phyloP scores from a whole-genome alignment of 2,329 filamentous ascomycete species.

The Coniochaeta sp. region DNA sequence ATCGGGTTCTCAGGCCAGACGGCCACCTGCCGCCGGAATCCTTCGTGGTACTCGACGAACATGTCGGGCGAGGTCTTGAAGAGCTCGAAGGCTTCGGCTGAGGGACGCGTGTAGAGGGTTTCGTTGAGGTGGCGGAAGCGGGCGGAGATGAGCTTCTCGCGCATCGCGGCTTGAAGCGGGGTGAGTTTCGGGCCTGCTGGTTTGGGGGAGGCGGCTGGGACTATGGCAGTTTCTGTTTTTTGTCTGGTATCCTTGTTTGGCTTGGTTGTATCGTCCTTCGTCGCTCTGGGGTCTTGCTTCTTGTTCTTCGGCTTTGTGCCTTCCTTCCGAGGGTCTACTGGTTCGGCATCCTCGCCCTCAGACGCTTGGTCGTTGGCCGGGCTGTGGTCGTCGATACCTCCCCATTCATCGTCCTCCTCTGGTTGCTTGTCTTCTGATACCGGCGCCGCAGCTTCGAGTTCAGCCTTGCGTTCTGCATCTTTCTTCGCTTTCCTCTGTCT shows the following conservation, averaged over 20 bases:
- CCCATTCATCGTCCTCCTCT: conserved; percentile 13
- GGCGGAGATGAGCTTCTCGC: conserved; percentile 86
- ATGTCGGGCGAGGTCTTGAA: conserved; percentile 84
- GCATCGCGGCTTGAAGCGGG: conserved; percentile 88
- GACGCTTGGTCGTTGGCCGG: conserved; percentile 12
- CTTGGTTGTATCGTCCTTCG: neutral
- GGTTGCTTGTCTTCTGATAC: neutral
- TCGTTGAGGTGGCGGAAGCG: conserved; percentile 97
- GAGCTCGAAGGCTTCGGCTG: conserved; percentile 70
- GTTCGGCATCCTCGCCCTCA: conserved; percentile 12
- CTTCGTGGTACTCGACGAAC: conserved; percentile 93
- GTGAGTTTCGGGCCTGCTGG: conserved; percentile 61
- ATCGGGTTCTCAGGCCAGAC: conserved; percentile 97
- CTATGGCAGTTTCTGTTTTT: conserved; percentile 7
- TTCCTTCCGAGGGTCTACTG: conserved; percentile 27
- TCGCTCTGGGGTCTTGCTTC: conserved; percentile 17
- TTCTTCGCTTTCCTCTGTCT: conserved; percentile 7
- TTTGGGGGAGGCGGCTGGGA: conserved; percentile 10
- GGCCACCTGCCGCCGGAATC: conserved; percentile 90
- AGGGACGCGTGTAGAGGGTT: conserved; percentile 89
- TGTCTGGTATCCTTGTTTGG: conserved; percentile 12
- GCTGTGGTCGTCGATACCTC: conserved; percentile 13
- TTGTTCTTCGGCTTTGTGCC: conserved; percentile 20
- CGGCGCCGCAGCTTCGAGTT: conserved; percentile 6
- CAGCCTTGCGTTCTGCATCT: conserved; percentile 13